Conservation (phyloP, 192 early-diverging fungal genomes). For the Coemansia sp. region DNA sequence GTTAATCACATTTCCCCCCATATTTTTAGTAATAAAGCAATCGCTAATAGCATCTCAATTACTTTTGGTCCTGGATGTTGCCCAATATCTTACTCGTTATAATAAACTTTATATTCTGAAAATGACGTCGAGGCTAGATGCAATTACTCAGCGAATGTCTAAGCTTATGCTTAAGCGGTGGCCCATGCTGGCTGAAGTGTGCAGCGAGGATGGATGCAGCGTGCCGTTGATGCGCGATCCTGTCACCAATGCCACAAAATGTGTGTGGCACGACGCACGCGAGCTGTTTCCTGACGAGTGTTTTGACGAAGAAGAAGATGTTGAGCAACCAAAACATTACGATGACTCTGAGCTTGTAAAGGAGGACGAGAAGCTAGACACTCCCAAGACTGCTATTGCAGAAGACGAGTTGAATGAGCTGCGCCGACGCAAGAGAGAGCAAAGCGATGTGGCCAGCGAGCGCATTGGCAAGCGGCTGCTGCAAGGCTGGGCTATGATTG, state of each 20-base stretch:
- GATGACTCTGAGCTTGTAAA: background rate
- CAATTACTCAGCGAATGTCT: constrained; percentile 42
- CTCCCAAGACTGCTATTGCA: background rate
- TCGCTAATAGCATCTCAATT: background rate
- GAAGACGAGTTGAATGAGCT: background rate
- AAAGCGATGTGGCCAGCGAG: constrained; percentile 40
- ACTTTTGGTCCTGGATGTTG: background rate
- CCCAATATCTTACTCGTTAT: background rate
- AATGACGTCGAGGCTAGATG: constrained; percentile 38
- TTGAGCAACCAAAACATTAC: background rate
- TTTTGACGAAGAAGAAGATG: constrained; percentile 1
- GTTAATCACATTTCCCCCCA: background rate
- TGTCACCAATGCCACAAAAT: constrained; percentile 23
- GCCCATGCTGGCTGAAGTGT: constrained; percentile 50
- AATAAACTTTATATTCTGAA: background rate
- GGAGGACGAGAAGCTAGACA: constrained; percentile 24
- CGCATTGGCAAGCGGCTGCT: constrained; percentile 40
- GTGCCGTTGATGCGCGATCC: constrained; percentile 47
- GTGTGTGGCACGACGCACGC: constrained; percentile 43
- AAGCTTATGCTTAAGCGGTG: constrained; percentile 51
- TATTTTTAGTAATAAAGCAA: background rate
- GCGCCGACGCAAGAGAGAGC: constrained; percentile 24
- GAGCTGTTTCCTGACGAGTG: constrained; percentile 46
- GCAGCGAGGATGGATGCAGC: constrained; percentile 26
- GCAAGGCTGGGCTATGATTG: constrained; percentile 50